These are phyloP conservation scores for Apiotrichum akiyoshidainum DNA, from an alignment of 1,284 basidiomycete genomes.

Conservation along the genomic window DNA sequence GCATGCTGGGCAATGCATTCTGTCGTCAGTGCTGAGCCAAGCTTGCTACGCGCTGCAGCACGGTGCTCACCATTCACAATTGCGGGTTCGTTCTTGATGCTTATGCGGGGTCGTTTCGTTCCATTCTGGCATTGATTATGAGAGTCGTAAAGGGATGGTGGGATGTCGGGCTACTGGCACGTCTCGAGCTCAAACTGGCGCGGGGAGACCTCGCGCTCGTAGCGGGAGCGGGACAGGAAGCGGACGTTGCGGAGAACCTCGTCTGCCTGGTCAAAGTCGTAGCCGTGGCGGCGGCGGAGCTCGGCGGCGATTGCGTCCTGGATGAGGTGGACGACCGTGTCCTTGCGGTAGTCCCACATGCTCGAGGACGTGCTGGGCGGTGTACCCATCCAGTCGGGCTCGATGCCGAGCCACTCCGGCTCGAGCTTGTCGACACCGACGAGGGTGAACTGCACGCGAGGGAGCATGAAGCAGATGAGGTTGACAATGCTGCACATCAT, in stretches of 20 bases:
- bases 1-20: no score
- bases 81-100: no score
- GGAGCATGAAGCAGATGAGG: constrained; percentile 4
- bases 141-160: no score
- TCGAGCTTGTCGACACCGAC: constrained; percentile 6
- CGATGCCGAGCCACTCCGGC: constrained; percentile 13
- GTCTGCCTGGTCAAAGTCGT: constrained; percentile 1
- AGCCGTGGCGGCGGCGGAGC: constrained; percentile 2
- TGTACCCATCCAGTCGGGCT: neutral
- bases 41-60: no score
- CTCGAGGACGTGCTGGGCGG: neutral
- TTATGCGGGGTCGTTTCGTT: no score
- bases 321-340: constrained; percentile 4
- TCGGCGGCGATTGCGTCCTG: constrained; percentile 1
- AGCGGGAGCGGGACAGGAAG: constrained; percentile 7
- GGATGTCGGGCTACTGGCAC: neutral
- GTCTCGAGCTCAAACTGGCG: constrained; percentile 15
- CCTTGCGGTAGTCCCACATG: constrained; percentile 1
- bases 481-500: constrained; percentile 7
- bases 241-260: neutral
- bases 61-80: no score
- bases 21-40: no score
- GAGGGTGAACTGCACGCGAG: constrained; percentile 7
- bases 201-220: constrained; percentile 3
- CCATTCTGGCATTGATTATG: no score